phyloP scores from a whole-genome alignment of 2,329 filamentous ascomycete genomes.

The Westerdykella sp. region DNA sequence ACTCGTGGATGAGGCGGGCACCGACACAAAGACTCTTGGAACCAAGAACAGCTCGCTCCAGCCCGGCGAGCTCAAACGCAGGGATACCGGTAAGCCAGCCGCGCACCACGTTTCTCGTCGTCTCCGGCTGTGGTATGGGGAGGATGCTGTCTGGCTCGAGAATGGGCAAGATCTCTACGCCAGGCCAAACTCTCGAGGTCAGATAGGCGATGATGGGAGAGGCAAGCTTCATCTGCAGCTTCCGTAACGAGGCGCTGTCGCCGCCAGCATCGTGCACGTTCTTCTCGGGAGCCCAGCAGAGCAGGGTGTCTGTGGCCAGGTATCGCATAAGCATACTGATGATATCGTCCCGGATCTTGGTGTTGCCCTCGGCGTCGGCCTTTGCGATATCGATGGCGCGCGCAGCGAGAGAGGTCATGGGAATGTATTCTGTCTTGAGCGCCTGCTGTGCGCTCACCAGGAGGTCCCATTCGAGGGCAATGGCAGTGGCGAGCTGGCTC shows the following conservation, averaged over 20 bases:
- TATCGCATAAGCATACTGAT: constrained; percentile 70
- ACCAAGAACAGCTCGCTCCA: constrained; percentile 78
- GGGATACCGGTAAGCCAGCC: constrained; percentile 70
- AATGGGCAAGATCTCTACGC: constrained; percentile 71
- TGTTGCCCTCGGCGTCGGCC: constrained; percentile 53
- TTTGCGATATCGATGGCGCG: constrained; percentile 74
- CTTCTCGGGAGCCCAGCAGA: constrained; percentile 74
- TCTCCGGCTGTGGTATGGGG: constrained; percentile 64
- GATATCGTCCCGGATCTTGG: constrained; percentile 56
- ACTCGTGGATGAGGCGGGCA: constrained; percentile 72
- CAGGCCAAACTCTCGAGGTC: constrained; percentile 72
- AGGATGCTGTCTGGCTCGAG: constrained; percentile 73
- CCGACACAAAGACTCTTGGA: constrained; percentile 81
- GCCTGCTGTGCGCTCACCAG: constrained; percentile 78
- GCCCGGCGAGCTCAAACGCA: constrained; percentile 74
- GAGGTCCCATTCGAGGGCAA: constrained; percentile 90
- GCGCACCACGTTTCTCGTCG: constrained; percentile 69
- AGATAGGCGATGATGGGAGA: constrained; percentile 67
- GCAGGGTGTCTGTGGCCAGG: constrained; percentile 81
- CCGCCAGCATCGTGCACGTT: constrained; percentile 42
- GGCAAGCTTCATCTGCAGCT: constrained; percentile 64
- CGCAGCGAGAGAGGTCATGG: constrained; percentile 77
- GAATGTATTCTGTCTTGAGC: constrained; percentile 78
- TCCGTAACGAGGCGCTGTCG: constrained; percentile 54
- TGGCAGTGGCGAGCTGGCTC: constrained; percentile 71